Evolutionary conservation across 176 grass and related monocot genomes (phyloP).

Genomic region (Musa schizocarpa): DNA sequence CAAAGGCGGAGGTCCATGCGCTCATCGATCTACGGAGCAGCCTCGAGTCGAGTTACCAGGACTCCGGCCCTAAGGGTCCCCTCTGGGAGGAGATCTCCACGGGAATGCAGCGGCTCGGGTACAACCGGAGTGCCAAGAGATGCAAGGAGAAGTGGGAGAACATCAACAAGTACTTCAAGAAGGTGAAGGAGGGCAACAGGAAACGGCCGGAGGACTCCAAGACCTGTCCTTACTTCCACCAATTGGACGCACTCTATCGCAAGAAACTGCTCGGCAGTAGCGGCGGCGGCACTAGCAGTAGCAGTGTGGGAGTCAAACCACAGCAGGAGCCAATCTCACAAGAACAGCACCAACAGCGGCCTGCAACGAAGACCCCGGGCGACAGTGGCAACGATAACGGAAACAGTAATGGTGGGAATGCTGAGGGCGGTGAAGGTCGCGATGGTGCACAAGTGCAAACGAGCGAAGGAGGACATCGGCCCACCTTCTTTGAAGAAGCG

Average conservation of each 20-base stretch:
- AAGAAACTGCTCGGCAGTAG: slow-evolving; percentile 35
- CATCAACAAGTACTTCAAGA: slow-evolving; percentile 99
- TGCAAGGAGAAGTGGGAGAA: slow-evolving; percentile 99
- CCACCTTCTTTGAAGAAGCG: slow-evolving; percentile 28
- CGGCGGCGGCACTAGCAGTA: background rate
- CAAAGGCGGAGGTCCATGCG: slow-evolving; percentile 77
- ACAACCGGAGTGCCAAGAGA: slow-evolving; percentile 69
- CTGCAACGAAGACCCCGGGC: slow-evolving; percentile 21
- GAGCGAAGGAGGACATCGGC: slow-evolving; percentile 45
- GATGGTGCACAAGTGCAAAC: slow-evolving; percentile 29
- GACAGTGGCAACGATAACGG: slow-evolving; percentile 10
- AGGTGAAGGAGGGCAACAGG: slow-evolving; percentile 96
- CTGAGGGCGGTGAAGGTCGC: slow-evolving; percentile 15
- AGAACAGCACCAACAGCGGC: slow-evolving; percentile 32
- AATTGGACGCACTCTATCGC: slow-evolving; percentile 85
- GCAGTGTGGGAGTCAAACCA: slow-evolving; percentile 2
- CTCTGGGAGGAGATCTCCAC: slow-evolving; percentile 95
- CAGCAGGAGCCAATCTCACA: slow-evolving; percentile 17
- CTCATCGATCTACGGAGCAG: slow-evolving; percentile 73
- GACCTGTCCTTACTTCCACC: slow-evolving; percentile 97
- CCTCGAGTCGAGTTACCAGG: slow-evolving; percentile 78
- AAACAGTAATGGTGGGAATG: slow-evolving; percentile 6
- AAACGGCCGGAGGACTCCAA: slow-evolving; percentile 85
- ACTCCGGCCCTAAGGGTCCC: slow-evolving; percentile 78
- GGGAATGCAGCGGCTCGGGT: slow-evolving; percentile 59